phyloP scores from a whole-genome alignment of 148 eudicot genomes.

The Selenicereus undatus region DNA sequence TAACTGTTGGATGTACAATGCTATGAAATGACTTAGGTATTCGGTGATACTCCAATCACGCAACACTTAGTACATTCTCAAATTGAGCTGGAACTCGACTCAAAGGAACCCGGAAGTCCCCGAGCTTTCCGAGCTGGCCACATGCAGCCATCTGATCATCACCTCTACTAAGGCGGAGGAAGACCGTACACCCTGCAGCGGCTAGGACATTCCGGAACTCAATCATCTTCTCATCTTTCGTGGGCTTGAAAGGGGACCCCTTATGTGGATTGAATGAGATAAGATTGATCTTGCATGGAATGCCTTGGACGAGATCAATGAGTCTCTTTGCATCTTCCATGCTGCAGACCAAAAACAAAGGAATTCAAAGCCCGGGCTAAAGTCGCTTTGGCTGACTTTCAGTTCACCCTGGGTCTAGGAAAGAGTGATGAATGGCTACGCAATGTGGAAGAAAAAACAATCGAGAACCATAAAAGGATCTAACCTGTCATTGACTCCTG shows the following conservation, averaged over 20 bases:
- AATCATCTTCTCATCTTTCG: conserved; percentile 69
- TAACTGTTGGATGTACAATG: conserved; percentile 1
- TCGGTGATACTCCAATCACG: neutral
- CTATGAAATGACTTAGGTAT: neutral
- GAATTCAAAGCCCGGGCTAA: neutral
- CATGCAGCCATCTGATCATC: conserved; percentile 99
- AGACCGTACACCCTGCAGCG: conserved; percentile 64
- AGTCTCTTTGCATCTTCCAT: conserved; percentile 87
- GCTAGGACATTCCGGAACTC: conserved; percentile 79
- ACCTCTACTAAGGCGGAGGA: conserved; percentile 80
- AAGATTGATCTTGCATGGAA: conserved; percentile 98
- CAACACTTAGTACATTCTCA: conserved; percentile 19
- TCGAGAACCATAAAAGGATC: conserved; percentile 13
- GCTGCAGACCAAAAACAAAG: conserved; percentile 41
- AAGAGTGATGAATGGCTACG: neutral
- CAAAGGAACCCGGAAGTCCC: conserved; percentile 73
- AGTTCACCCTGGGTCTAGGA: neutral
- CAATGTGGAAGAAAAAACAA: neutral
- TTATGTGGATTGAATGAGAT: conserved; percentile 87
- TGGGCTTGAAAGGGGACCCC: conserved; percentile 78
- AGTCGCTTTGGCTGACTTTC: neutral
- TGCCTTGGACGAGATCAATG: conserved; percentile 70
- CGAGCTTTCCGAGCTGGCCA: conserved; percentile 89
- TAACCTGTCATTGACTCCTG: conserved; percentile 95
- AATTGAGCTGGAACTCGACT: conserved; percentile 59